Conservation (phyloP, 2,329 filamentous ascomycete species). For the Cryphonectria naterciae region DNA sequence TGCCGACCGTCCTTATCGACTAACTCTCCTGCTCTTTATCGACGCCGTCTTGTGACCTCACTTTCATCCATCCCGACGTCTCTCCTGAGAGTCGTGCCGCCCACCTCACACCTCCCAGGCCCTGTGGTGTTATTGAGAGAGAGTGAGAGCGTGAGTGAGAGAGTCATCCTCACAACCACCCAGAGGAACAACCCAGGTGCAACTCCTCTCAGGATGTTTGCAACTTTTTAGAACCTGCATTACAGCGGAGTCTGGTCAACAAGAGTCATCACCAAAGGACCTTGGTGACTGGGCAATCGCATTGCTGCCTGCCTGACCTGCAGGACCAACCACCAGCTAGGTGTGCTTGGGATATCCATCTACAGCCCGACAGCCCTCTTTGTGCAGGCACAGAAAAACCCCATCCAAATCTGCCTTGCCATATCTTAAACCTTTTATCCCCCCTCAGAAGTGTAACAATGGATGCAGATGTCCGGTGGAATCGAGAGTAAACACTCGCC, state of each 20-base stretch:
- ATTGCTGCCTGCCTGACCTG: constrained; percentile 28
- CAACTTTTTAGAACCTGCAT: constrained; percentile 21
- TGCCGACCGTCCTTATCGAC: constrained; percentile 22
- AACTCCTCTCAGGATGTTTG: constrained; percentile 20
- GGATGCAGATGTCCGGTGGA: constrained; percentile 43
- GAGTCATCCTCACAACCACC: not conserved
- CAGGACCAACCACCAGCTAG: constrained; percentile 22
- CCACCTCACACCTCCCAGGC: constrained; percentile 5
- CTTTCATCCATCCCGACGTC: constrained; percentile 3
- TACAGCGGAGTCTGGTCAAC: constrained; percentile 18
- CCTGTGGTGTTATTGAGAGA: not conserved
- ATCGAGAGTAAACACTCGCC: constrained; percentile 34
- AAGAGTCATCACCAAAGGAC: constrained; percentile 15
- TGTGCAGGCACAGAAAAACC: constrained; percentile 12
- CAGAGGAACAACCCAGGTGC: constrained; percentile 15
- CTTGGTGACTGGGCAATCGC: constrained; percentile 19
- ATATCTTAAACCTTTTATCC: constrained; percentile 9
- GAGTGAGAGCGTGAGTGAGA: too few relatives aligned
- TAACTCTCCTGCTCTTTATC: constrained; percentile 13
- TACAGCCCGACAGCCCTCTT: constrained; percentile 22
- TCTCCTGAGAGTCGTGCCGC: constrained; percentile 18
- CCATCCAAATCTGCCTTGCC: constrained; percentile 25
- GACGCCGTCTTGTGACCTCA: constrained; percentile 23
- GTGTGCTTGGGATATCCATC: constrained; percentile 23
- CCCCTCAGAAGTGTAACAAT: constrained; percentile 36